Evolutionary conservation across 257 asterid genomes (phyloP), one percentile per base, ranked within the genome.

Genomic region (Plantago major): DNA sequence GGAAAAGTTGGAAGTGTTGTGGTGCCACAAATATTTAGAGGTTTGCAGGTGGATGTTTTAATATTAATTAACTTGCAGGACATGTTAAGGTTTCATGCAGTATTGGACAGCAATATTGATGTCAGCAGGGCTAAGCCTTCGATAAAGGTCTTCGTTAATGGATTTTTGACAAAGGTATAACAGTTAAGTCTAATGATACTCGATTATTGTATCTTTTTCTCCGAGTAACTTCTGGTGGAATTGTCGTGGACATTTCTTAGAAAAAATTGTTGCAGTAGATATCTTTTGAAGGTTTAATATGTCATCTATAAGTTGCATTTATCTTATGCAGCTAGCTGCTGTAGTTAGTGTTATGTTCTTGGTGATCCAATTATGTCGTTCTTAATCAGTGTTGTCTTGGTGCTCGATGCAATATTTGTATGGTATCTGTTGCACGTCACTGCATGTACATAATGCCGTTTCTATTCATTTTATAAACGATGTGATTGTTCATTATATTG

Each of bases 21-120:
- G n/a, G n/a, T n/a, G n/a, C n/a, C n/a, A n/a, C n/a, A n/a, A n/a
- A n/a, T n/a, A n/a, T n/a, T n/a, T n/a, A n/a, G n/a, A n/a, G n/a
- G n/a, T n/a, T n/a, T n/a, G n/a, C n/a, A n/a, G n/a, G n/a, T n/a
- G n/a, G n/a, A n/a, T n/a, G n/a, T n/a, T 68, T 15, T 63, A 44
- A 67, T 67, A 59, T 40, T 52, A 46, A 62, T 66, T 60, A 52
- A 63, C 63, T 46, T 73, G 83, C 85, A 92, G 98, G 98, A 92
- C 74, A 92, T 92, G 78, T 89, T 92, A 59, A 90, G 97, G 73
- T 92, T 92, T 75, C 98, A 92, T 70, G 98, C 98, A 57, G 97
- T 92, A 92, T 76, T 92, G 98, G 98, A 97, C 97, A 60, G 98
- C 98, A 46, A 92, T 92, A 96, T 74, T 92, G 72, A 79, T 92